These are phyloP conservation scores for Tetragonia tetragonoides DNA, from an alignment of 148 eudicot species.

Conservation along the genomic window DNA sequence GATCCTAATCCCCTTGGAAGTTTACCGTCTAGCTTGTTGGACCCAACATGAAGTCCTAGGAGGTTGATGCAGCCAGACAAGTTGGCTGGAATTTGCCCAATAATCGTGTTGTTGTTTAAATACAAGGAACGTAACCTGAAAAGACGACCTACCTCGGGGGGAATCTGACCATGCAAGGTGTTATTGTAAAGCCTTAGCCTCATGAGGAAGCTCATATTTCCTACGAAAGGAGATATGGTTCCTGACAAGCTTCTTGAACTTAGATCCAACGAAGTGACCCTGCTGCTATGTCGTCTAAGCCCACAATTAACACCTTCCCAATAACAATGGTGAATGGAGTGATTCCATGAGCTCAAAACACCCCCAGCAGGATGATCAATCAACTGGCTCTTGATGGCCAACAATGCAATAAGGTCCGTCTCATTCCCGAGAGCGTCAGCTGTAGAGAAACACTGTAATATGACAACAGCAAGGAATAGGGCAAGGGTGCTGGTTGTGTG, in stretches of 20 bases:
- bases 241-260: neutral
- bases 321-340: neutral
- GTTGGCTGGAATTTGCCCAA: slow-evolving; percentile 30
- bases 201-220: neutral
- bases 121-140: slow-evolving; percentile 15
- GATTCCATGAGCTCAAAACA: neutral
- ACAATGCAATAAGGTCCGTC: neutral
- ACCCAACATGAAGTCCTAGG: neutral
- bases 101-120: slow-evolving; percentile 22
- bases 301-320: neutral
- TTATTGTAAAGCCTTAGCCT: slow-evolving; percentile 20
- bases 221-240: neutral
- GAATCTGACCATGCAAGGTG: slow-evolving; percentile 25
- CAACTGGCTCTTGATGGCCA: neutral
- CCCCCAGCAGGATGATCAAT: neutral
- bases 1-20: slow-evolving; percentile 32
- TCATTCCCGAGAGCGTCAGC: neutral
- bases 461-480: no score
- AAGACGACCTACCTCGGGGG: slow-evolving; percentile 30
- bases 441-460: no score
- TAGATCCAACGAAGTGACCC: neutral
- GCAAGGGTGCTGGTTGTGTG: no score
- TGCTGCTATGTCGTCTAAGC: neutral
- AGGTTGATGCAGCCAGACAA: slow-evolving; percentile 20
- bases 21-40: slow-evolving; percentile 32